Base-by-base conservation (phyloP, 805 yeast species). In the Suhomyces sp. region DNA sequence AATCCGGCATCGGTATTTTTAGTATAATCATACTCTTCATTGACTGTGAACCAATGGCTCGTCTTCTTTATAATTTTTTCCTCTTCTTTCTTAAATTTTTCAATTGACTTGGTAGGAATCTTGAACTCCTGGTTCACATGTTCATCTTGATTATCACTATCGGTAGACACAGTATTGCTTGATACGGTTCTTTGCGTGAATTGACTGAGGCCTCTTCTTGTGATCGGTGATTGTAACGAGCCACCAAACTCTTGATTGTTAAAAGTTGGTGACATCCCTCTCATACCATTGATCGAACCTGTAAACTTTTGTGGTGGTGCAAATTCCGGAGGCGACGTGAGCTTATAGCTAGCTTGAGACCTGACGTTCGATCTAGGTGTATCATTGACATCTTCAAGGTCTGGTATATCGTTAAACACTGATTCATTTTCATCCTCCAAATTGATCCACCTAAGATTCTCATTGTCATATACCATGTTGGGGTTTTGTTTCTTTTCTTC, bases 401-500 rank as follows among this genome's bases (percentile, higher is more conserved):
- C 81, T 6, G 75, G 77, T 33, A 77, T 57, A 28, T 70, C 77
- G 25, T 62, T 70, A 43, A 79, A 75, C 3, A 78, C 74, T 24
- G 51, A 35, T 26, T 63, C 60, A 4, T 69, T 72, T 1, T 53
- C 53, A 21, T 54, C 53, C 20, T 56, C 61, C 27, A 70, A 42
- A 43, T 72, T 76, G n/a, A 78, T 66, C 87, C 87, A 81, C 40
- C 76, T 53, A 53, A 78, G 53, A 24, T 72, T 70, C 19, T 70
- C 74, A 7, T 74, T 68, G 50, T 80, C 85, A 51, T 76, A 81
- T 18, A 69, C 62, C 87, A 81, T 81, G 43, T 74, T 53, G 12
- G 62, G 53, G 9, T 58, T 65, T 5, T 64, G 58, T 16, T 48
- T 42, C n/a, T 26, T 20, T 6, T 34, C 34, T 14, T 28, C 30